Conservation (phyloP, 2,329 filamentous ascomycete species). For the Hortaea werneckii region DNA sequence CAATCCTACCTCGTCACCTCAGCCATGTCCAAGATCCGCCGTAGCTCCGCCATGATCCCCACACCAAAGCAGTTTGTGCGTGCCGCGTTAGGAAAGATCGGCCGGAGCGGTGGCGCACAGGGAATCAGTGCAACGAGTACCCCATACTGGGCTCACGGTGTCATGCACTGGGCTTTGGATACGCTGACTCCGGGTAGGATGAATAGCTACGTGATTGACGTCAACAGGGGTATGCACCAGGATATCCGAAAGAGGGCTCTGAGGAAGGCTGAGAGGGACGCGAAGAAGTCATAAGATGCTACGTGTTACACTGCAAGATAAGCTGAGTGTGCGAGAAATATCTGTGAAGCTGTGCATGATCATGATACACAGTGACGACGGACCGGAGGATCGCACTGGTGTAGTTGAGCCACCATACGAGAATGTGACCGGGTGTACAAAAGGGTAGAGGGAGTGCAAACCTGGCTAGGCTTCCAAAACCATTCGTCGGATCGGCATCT, state of each 20-base stretch:
- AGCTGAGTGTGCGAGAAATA: too few species aligned
- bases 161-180: conserved; percentile 74
- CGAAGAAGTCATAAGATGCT: conserved; percentile 46
- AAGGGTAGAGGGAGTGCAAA: too few species aligned
- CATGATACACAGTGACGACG: too few species aligned
- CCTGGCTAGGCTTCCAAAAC: too few species aligned
- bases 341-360: too few species aligned
- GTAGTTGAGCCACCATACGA: too few species aligned
- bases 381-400: too few species aligned
- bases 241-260: conserved; percentile 74
- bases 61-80: conserved; percentile 74
- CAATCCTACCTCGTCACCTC: conserved; percentile 89
- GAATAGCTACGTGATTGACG: conserved; percentile 45
- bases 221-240: conserved; percentile 65
- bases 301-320: too few species aligned
- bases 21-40: conserved; percentile 93
- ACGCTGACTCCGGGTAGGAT: conserved; percentile 47
- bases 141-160: conserved; percentile 83
- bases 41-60: conserved; percentile 66
- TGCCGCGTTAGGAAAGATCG: conserved; percentile 69
- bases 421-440: too few species aligned
- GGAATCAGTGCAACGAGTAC: conserved; percentile 74
- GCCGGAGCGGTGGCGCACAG: conserved; percentile 65
- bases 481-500: too few species aligned
- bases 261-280: conserved; percentile 72